These are phyloP conservation scores for Populus nigra DNA, from an alignment of 345 rosid genomes.

Conservation along the genomic window DNA sequence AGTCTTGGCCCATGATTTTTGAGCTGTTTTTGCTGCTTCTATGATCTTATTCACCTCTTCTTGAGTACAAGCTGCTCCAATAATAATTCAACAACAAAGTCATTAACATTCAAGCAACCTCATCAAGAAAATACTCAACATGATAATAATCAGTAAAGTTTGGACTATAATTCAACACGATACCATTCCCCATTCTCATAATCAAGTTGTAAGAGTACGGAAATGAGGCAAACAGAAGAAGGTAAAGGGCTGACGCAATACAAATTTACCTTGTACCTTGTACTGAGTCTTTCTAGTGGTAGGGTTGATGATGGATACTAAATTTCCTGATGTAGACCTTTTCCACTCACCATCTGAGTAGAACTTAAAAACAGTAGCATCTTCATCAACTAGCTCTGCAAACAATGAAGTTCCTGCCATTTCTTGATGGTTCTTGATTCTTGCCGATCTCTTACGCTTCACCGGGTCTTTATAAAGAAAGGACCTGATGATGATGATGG, in stretches of 20 bases:
- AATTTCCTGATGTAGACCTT: slow-evolving; percentile 73
- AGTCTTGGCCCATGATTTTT: slow-evolving; percentile 90
- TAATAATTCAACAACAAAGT: background rate
- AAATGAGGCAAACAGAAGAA: no score
- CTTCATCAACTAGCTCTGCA: slow-evolving; percentile 67
- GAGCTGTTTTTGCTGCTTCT: slow-evolving; percentile 76
- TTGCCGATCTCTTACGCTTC: no score
- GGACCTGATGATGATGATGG: no score
- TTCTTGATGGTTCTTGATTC: background rate
- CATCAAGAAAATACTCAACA: no score
- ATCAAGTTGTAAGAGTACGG: no score
- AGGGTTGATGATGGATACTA: slow-evolving; percentile 76
- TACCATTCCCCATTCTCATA: no score
- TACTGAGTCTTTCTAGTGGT: slow-evolving; percentile 73
- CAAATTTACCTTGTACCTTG: slow-evolving; percentile 76
- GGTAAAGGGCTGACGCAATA: no score
- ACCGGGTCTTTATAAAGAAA: no score
- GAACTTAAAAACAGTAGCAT: slow-evolving; percentile 52
- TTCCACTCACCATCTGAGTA: slow-evolving; percentile 83
- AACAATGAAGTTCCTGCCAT: slow-evolving; percentile 88
- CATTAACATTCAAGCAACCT: no score
- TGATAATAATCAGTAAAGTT: no score
- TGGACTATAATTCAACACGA: no score
- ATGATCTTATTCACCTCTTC: slow-evolving; percentile 87
- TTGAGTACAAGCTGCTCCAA: slow-evolving; percentile 72